Percentiles rank a stretch among this genome's conserved stretches.
Evolutionary conservation across 345 rosid species (phyloP).

Genomic region (Eucalyptus caleyi): DNA sequence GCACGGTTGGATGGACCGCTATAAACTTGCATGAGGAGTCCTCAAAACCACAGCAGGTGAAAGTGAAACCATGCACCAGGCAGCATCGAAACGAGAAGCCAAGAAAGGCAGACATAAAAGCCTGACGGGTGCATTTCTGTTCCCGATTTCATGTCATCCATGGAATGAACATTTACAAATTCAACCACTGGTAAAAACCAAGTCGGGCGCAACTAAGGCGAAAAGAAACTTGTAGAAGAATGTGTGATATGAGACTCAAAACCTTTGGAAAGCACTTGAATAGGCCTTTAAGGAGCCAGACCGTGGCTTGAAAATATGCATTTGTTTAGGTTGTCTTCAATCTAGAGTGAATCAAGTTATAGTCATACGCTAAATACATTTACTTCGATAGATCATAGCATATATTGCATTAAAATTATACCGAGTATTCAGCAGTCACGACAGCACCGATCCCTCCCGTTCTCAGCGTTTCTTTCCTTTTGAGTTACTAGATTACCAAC

Average conservation of each 20-base stretch:
- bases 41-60: not conserved
- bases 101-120: not conserved
- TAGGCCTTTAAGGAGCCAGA: not conserved
- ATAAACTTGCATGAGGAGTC: not conserved
- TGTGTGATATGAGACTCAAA: not conserved
- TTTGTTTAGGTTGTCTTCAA: not conserved
- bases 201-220: not conserved
- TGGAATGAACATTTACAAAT: not conserved
- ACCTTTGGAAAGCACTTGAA: not conserved
- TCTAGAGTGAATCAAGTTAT: not conserved
- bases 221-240: not conserved
- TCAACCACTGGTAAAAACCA: not conserved
- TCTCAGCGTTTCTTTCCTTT: not conserved
- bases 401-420: not conserved
- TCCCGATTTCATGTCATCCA: not conserved
- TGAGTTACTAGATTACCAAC: not conserved
- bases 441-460: not conserved
- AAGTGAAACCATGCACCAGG: not conserved
- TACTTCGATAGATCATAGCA: not conserved
- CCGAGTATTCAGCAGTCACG: not conserved
- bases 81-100: not conserved
- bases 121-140: not conserved
- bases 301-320: not conserved
- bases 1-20: not conserved
- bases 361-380: not conserved